phyloP scores from a whole-genome alignment of 106 monocot genomes.

The Allium fistulosum region DNA sequence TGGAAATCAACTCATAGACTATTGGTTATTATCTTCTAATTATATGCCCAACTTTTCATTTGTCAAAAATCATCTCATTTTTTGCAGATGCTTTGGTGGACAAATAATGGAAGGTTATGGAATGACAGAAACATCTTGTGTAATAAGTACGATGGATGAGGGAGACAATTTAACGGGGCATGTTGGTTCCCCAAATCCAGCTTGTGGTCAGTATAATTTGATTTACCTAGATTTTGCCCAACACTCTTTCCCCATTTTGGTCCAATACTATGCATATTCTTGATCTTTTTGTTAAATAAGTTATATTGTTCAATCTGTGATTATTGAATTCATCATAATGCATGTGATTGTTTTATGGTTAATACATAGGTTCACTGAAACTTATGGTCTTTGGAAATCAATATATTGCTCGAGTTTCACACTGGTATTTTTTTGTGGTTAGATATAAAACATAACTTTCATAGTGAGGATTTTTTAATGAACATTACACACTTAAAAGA shows the following conservation, averaged over 20 bases:
- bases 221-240: neutral
- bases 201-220: slow-evolving; percentile 55
- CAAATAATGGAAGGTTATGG: slow-evolving; percentile 90
- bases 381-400: neutral
- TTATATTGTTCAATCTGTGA: neutral
- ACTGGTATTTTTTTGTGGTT: neutral
- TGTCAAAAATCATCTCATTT: neutral
- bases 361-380: neutral
- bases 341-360: neutral
- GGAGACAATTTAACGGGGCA: slow-evolving; percentile 77
- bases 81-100: slow-evolving; percentile 84
- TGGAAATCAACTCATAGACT: neutral
- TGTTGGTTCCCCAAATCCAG: slow-evolving; percentile 88
- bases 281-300: neutral
- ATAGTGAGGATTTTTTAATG: too few relatives aligned
- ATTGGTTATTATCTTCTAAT: neutral
- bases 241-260: neutral
- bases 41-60: neutral
- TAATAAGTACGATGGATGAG: slow-evolving; percentile 58
- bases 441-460: too few relatives aligned
- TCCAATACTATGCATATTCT: neutral
- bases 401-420: neutral
- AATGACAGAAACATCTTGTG: slow-evolving; percentile 98
- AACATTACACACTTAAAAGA: too few relatives aligned
- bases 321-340: neutral